Evolutionary conservation across 495 filamentous ascomycete genomes (phyloP).

Genomic region (Penicillium paradoxum): DNA sequence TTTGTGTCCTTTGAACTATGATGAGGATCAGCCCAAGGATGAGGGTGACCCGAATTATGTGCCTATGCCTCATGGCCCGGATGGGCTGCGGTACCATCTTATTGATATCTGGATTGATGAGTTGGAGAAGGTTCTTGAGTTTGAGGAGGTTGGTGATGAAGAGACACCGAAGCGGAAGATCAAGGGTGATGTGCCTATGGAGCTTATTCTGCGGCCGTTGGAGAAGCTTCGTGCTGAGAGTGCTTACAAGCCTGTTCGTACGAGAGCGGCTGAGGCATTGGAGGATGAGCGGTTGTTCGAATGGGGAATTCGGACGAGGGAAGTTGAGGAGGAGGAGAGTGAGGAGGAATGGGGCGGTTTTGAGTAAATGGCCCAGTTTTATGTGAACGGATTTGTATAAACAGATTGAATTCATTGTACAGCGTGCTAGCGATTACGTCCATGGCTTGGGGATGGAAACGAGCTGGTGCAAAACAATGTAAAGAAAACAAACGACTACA

Average conservation of each 20-base stretch:
- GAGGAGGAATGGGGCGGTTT: constrained; percentile 70
- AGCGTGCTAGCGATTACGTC: constrained; percentile 16
- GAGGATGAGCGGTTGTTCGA: constrained; percentile 66
- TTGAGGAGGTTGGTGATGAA: constrained; percentile 37
- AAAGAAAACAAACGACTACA: neutral
- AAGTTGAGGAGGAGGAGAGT: constrained; percentile 39
- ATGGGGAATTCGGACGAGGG: constrained; percentile 47
- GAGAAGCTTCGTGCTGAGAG: constrained; percentile 50
- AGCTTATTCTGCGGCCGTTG: constrained; percentile 56
- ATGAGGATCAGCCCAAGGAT: constrained; percentile 29
- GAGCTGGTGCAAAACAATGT: neutral
- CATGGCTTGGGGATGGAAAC: constrained; percentile 17
- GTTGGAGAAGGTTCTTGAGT: constrained; percentile 60
- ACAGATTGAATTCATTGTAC: constrained; percentile 17
- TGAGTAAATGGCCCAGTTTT: constrained; percentile 15
- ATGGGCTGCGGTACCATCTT: constrained; percentile 82
- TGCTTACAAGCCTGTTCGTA: constrained; percentile 66
- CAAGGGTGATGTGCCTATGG: constrained; percentile 40
- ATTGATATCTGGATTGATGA: constrained; percentile 91
- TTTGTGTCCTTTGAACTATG: constrained; percentile 41
- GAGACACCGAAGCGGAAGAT: constrained; percentile 28
- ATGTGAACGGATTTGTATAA: constrained; percentile 10
- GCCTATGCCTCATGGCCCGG: constrained; percentile 53
- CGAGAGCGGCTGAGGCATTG: constrained; percentile 65
- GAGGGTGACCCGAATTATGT: constrained; percentile 31